Conservation (phyloP, 352 stramenopile genomes). For the Aphanomyces astaci region DNA sequence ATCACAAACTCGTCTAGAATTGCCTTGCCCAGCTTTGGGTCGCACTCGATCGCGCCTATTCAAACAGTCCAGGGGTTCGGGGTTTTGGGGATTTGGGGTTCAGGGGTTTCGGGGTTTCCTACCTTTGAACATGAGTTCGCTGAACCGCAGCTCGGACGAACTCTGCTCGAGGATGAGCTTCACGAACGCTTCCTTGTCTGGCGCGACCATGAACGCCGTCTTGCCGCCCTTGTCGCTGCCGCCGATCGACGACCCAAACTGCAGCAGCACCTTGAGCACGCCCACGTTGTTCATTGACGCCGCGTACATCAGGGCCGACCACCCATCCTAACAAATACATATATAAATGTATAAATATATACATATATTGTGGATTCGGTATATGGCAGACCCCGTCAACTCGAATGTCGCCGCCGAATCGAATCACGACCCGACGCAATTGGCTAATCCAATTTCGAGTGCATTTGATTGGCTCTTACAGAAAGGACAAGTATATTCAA, state of each 20-base stretch:
- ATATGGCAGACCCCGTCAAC: too few species aligned
- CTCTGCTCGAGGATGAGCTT: slow-evolving; percentile 16
- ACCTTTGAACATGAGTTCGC: slow-evolving; percentile 23
- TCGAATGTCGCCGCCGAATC: too few species aligned
- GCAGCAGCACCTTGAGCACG: slow-evolving; percentile 11
- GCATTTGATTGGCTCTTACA: too few species aligned
- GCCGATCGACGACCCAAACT: slow-evolving; percentile 9
- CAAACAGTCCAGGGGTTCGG: too few species aligned
- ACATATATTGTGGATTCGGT: too few species aligned
- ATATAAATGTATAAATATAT: too few species aligned
- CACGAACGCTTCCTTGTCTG: slow-evolving; percentile 20
- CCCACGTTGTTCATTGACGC: slow-evolving; percentile 9
- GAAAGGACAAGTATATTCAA: too few species aligned
- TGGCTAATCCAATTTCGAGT: too few species aligned
- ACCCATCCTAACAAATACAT: slow-evolving; percentile 19
- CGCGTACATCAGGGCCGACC: slow-evolving; percentile 21
- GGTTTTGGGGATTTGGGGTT: too few species aligned
- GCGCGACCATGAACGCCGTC: slow-evolving; percentile 21
- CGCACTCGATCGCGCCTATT: slow-evolving; percentile 20
- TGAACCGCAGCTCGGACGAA: slow-evolving; percentile 19
- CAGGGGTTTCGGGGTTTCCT: neutral
- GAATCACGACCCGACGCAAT: too few species aligned
- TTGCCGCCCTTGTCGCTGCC: slow-evolving; percentile 22
- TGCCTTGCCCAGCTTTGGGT: slow-evolving; percentile 19
- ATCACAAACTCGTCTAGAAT: slow-evolving; percentile 21